These are phyloP conservation scores for Suillus occidentalis DNA, from an alignment of 768 basidiomycete species.

Conservation along the genomic window DNA sequence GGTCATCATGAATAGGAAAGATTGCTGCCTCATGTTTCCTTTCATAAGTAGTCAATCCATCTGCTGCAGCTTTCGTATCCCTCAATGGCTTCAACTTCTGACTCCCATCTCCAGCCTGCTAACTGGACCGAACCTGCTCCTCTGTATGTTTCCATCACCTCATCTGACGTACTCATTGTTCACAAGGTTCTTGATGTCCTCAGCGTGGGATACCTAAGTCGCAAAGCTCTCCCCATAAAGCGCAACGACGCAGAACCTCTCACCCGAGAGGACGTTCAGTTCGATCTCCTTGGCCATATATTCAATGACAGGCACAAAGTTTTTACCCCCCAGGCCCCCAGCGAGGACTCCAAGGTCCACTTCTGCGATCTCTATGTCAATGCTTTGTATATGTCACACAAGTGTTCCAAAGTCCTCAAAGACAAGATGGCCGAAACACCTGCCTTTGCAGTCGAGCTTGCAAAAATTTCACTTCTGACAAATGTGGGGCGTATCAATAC, in stretches of 20 bases:
- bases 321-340: conserved; percentile 67
- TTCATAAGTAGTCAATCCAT: conserved; percentile 13
- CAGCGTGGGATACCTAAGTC: conserved; percentile 61
- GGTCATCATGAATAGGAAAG: conserved; percentile 21
- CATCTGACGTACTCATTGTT: conserved; percentile 7
- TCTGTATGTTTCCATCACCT: conserved; percentile 43
- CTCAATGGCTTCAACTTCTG: conserved; percentile 48
- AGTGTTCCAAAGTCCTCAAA: conserved; percentile 85
- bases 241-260: conserved; percentile 81
- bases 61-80: conserved; percentile 24
- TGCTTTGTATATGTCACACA: conserved; percentile 74
- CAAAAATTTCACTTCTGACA: conserved; percentile 80
- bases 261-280: conserved; percentile 83
- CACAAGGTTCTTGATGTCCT: conserved; percentile 6
- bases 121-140: conserved; percentile 52
- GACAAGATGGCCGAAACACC: conserved; percentile 86
- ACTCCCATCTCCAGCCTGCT: conserved; percentile 29
- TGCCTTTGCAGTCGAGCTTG: conserved; percentile 74
- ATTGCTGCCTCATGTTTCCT: conserved; percentile 29
- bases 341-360: conserved; percentile 52
- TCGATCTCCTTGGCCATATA: conserved; percentile 77
- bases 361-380: conserved; percentile 86
- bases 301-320: conserved; percentile 68
- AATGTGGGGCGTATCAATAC: conserved; percentile 93
- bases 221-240: conserved; percentile 72